Base-by-base conservation (phyloP, 2,329 filamentous ascomycete species). In the Tolypocladium tropicale region DNA sequence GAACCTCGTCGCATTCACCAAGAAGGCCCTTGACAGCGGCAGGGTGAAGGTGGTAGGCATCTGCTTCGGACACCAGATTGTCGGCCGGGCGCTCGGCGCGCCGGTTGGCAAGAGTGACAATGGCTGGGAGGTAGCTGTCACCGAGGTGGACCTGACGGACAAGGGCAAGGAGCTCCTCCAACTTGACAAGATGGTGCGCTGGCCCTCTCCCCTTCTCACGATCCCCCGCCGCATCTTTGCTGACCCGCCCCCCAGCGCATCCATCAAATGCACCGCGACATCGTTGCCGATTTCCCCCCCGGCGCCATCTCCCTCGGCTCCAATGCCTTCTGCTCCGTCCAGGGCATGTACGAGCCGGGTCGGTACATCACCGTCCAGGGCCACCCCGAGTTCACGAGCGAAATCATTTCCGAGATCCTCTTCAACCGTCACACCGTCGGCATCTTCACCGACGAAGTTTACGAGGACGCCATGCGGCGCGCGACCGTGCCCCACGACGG, bases 401-500 rank as follows among this genome's bases (percentile, higher is more conserved):
- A 69, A 16, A 73, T 73, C 55, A 74, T 77, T 59, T 66, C 69
- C 1, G 67, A 70, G 54, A 63, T 74, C 34, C 62, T 74, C 28
- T 64, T 64, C 58, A 73, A 79, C 58, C 79, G 91, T 56, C 82
- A 88, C 65, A 74, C 77, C 32, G 75, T 74, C 52, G 89, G 89
- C 1, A 76, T 94, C 25, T 88, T 96, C 60, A 72, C 78, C 55
- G 83, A 92, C 56, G 82, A 82, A 21, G 71, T 86, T 58, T 93
- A 82, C 62, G 72, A 82, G 56, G 86, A 89, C 62, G 89, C 82
- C 30, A 80, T 92, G 67, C 73, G 72, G 9, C 80, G 89, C 58
- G 86, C 86, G 2, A 74, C 74, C 10, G 77, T 83, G 36, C 76
- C 81, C 55, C 90, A 96, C 60, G 91, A 96, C 68, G 92, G 93